These are phyloP conservation scores for Coemansia sp. DNA, from an alignment of 192 early-diverging fungal genomes.

Conservation along the genomic window DNA sequence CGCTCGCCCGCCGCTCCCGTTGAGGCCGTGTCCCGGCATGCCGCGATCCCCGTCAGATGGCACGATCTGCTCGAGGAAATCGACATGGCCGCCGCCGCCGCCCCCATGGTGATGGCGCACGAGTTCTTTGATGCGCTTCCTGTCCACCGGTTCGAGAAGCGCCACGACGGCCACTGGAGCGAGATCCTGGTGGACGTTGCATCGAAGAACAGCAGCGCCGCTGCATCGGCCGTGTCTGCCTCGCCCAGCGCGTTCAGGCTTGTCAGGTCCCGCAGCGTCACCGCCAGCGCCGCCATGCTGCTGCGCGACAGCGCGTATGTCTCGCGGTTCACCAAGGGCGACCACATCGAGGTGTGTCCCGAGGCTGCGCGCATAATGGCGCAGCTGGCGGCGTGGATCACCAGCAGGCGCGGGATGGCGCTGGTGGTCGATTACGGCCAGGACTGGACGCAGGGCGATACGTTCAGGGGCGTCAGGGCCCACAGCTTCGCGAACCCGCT, in stretches of 20 bases:
- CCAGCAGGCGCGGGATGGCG: slow-evolving; percentile 66
- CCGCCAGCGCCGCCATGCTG: slow-evolving; percentile 52
- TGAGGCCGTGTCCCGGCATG: not conserved
- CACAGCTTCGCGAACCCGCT: slow-evolving; percentile 82
- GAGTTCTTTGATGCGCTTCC: slow-evolving; percentile 99
- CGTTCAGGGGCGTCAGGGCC: slow-evolving; percentile 79
- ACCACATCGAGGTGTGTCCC: slow-evolving; percentile 81
- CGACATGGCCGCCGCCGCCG: slow-evolving; percentile 47
- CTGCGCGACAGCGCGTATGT: slow-evolving; percentile 46
- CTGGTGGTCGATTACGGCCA: slow-evolving; percentile 91
- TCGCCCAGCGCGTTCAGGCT: slow-evolving; percentile 77
- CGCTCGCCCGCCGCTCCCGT: slow-evolving; percentile 8
- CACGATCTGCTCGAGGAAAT: slow-evolving; percentile 66
- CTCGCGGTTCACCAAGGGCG: slow-evolving; percentile 66
- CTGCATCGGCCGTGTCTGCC: slow-evolving; percentile 20
- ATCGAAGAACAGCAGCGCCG: not conserved
- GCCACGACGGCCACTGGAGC: slow-evolving; percentile 73
- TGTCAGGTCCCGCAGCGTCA: slow-evolving; percentile 65
- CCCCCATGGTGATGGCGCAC: slow-evolving; percentile 82
- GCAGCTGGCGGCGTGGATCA: slow-evolving; percentile 70
- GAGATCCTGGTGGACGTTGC: slow-evolving; percentile 88
- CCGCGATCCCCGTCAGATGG: slow-evolving; percentile 57
- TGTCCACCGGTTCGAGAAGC: slow-evolving; percentile 73
- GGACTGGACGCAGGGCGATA: slow-evolving; percentile 72
- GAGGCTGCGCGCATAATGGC: slow-evolving; percentile 69